Percentiles rank a stretch among this genome's conserved stretches.
Evolutionary conservation across 148 eudicot species (phyloP).

Genomic region (Fagopyrum homotropicum): DNA sequence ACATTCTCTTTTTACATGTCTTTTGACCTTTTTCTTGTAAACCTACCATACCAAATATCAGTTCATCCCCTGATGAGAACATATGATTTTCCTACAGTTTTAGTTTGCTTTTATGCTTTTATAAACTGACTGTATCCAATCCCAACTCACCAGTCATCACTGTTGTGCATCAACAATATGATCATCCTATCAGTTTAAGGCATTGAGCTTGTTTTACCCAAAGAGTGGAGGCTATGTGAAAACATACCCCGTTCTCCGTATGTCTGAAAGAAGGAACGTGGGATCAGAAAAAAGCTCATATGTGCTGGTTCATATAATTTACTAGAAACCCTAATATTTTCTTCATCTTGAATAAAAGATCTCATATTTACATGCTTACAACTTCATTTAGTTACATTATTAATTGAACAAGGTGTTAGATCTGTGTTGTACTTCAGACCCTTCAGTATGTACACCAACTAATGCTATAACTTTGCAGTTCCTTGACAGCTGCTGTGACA

Average conservation of each 20-base stretch:
- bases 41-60: not conserved
- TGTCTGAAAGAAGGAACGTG: not conserved
- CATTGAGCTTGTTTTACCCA: not conserved
- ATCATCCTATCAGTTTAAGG: not conserved
- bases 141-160: not conserved
- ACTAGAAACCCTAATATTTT: too few species aligned
- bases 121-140: not conserved
- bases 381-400: not conserved
- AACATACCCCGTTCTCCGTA: not conserved
- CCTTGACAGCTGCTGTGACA: slow-evolving; percentile 60
- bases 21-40: not conserved
- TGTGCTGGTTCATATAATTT: not conserved
- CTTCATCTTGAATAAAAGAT: too few species aligned
- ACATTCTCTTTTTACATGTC: not conserved
- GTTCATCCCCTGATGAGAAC: not conserved
- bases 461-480: slow-evolving; percentile 25
- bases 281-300: not conserved
- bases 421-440: not conserved
- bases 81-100: not conserved
- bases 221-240: not conserved
- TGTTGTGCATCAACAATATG: not conserved
- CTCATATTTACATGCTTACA: not conserved
- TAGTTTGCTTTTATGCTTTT: not conserved
- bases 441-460: not conserved
- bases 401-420: not conserved